Evolutionary conservation across 192 early-diverging fungal genomes (phyloP).

Genomic region (Haplosporangium gracile): DNA sequence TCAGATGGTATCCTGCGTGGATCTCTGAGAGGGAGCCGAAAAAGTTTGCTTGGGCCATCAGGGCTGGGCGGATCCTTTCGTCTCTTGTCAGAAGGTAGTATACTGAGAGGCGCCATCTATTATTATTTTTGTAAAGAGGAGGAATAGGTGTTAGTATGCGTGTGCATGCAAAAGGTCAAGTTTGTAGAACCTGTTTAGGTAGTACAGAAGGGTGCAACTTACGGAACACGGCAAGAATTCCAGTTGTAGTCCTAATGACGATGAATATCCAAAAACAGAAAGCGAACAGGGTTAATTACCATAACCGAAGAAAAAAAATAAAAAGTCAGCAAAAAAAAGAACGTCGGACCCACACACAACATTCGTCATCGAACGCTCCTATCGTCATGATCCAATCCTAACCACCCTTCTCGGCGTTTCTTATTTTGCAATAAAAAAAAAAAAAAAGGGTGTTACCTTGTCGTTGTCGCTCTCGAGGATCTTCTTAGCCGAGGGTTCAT

Average conservation of each 20-base stretch:
- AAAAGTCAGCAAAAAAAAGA: neutral
- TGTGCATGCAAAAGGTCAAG: neutral
- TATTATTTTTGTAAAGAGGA: neutral
- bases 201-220: slow-evolving; percentile 1
- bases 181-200: no score
- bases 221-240: slow-evolving; percentile 70
- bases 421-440: neutral
- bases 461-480: slow-evolving; percentile 62
- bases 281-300: neutral
- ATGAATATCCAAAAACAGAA: neutral
- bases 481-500: slow-evolving; percentile 54
- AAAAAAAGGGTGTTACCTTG: slow-evolving; percentile 35
- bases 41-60: slow-evolving; percentile 61
- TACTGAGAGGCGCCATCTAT: slow-evolving; percentile 62
- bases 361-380: neutral
- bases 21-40: slow-evolving; percentile 58
- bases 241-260: slow-evolving; percentile 59
- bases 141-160: neutral
- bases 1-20: slow-evolving; percentile 62
- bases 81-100: slow-evolving; percentile 65
- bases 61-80: slow-evolving; percentile 51
- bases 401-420: neutral
- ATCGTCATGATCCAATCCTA: neutral
- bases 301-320: neutral
- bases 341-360: neutral